Percentiles rank a stretch among this genome's conserved stretches.
These are phyloP conservation scores for Hortiboletus flavorubellus DNA, from an alignment of 768 basidiomycete genomes.

Conservation along the genomic window DNA sequence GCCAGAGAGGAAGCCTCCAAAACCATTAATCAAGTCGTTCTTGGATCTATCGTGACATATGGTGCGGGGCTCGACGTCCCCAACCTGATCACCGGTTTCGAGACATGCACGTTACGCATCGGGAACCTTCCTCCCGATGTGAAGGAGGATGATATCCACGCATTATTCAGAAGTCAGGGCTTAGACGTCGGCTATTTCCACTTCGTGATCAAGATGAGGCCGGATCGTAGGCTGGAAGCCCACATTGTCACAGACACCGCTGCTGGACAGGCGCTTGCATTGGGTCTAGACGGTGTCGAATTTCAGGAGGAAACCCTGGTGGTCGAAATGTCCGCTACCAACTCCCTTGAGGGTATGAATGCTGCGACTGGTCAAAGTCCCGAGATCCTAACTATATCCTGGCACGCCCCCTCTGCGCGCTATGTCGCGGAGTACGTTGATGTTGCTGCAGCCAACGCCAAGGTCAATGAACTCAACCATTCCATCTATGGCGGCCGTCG, in stretches of 20 bases:
- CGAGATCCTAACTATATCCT: no score
- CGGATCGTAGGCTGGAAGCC: conserved; percentile 36
- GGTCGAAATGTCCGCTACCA: no score
- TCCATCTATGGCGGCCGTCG: no score
- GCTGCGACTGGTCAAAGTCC: no score
- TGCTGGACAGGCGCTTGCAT: conserved; percentile 39
- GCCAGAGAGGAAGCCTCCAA: conserved; percentile 40
- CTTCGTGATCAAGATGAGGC: conserved; percentile 30
- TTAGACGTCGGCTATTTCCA: conserved; percentile 34
- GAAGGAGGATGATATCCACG: conserved; percentile 22
- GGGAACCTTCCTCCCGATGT: not conserved
- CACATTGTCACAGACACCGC: conserved; percentile 42
- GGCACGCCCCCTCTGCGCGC: no score
- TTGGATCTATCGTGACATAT: conserved; percentile 47
- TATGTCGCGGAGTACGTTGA: no score
- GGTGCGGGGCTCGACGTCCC: conserved; percentile 47
- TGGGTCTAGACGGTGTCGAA: conserved; percentile 42
- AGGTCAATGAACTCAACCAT: no score
- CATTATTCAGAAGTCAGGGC: conserved; percentile 45
- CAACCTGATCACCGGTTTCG: conserved; percentile 47
- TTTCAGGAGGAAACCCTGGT: no score
- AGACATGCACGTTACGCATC: conserved; percentile 47
- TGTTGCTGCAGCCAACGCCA: no score
- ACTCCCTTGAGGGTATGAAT: no score
- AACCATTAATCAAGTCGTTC: conserved; percentile 41